Evolutionary conservation across 129 eudicot genomes (phyloP), one percentile per base, ranked within the genome.

Genomic region (Daucus carota): DNA sequence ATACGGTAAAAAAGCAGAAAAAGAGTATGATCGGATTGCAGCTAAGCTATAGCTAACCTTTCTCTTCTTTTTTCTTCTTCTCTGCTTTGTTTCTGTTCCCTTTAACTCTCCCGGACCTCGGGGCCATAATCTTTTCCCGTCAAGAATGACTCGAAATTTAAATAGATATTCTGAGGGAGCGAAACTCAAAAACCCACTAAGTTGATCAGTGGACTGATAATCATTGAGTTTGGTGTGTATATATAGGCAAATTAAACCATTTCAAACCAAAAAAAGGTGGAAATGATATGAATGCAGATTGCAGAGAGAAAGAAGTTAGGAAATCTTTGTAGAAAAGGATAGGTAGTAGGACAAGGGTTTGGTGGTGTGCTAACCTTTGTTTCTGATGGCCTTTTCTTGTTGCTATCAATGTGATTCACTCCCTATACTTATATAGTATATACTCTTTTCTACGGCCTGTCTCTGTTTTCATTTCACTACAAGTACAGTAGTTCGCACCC

Each of bases 11-110:
- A 5, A 78, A 28, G 16, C 1, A 17, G 8, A 42, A 41, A 3
- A 33, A 9, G 4, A 31, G 11, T 0, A 9, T 38, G 12, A 0
- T 40, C 6, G 24, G 66, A 22, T 59, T 24, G 32, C 32, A 59
- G 4, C 4, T 0, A 5, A 66, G n/a, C 11, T 32, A 48, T 11
- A 18, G 18, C 24, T 1, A 47, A 24, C 98, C 96, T 85, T 94
- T 94, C 66, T 94, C 97, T 82, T 94, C 97, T 74, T 87, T 94
- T 85, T 89, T 91, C 89, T 82, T 94, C 97, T 86, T 91, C 13
- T 94, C 98, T 57, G 80, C 17, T 59, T 89, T 94, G 26, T 82
- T 72, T 81, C 85, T 94, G 79, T 84, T 90, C 62, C 97, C 98
- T 79, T 87, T 94, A 22, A 90, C 96, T 85, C 91, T 88, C 70